Conservation (phyloP, 1,284 basidiomycete species). For the Malassezia brasiliensis region DNA sequence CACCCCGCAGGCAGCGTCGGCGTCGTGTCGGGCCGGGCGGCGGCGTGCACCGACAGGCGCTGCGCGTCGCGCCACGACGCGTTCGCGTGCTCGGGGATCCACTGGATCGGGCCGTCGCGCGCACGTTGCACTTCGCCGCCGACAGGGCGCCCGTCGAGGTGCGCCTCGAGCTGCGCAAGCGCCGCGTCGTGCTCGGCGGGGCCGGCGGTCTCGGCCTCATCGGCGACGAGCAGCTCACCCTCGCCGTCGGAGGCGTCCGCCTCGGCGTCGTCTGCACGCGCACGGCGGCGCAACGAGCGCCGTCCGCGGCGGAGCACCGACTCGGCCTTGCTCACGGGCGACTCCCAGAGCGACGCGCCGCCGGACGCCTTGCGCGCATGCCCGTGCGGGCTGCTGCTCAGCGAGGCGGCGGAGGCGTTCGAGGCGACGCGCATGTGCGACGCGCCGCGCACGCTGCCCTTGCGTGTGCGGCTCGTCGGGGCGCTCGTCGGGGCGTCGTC, state of each 20-base stretch:
- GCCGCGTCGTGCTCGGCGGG: slow-evolving; percentile 6
- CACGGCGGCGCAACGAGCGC: not conserved
- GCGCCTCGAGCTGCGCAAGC: slow-evolving; percentile 9
- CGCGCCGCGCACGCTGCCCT: not conserved
- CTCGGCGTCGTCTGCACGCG: not conserved
- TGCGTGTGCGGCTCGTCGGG: not conserved
- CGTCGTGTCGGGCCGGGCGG: not conserved
- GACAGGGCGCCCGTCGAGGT: not conserved
- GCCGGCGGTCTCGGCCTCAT: not conserved
- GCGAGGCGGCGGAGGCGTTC: not conserved
- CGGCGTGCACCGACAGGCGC: slow-evolving; percentile 5
- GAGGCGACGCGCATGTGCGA: slow-evolving; percentile 3
- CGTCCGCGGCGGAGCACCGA: not conserved
- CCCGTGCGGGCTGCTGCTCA: not conserved
- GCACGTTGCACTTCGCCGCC: not conserved
- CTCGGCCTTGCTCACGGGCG: not conserved
- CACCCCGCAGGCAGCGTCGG: not conserved
- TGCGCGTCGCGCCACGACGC: slow-evolving; percentile 15
- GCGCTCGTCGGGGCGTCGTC: not conserved
- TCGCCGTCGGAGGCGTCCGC: not conserved
- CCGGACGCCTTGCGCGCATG: not conserved
- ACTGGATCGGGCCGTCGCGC: slow-evolving; percentile 15
- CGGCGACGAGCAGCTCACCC: not conserved
- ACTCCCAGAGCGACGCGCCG: not conserved
- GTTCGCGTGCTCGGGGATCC: slow-evolving; percentile 11